Evolutionary conservation across 2,329 filamentous ascomycete genomes (phyloP).

Genomic region (Sporothrix pseudoabietina): DNA sequence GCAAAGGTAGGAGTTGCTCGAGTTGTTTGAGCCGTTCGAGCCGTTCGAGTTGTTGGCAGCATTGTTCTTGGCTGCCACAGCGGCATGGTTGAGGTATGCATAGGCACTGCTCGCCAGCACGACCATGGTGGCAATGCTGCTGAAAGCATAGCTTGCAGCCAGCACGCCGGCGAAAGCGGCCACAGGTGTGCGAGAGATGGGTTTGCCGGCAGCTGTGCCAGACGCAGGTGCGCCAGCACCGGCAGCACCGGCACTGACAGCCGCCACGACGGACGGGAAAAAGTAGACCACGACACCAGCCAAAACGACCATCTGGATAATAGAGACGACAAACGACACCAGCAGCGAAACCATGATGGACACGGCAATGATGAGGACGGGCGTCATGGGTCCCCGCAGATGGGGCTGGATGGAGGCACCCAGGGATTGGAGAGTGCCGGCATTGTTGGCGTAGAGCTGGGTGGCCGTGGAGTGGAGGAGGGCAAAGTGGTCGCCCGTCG

Average conservation of each 20-base stretch:
- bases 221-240: neutral
- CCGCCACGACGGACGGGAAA: slow-evolving; percentile 17
- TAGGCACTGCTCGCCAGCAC: slow-evolving; percentile 26
- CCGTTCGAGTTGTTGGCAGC: neutral
- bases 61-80: neutral
- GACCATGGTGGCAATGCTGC: slow-evolving; percentile 19
- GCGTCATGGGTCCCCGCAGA: slow-evolving; percentile 24
- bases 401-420: slow-evolving; percentile 11
- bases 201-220: neutral
- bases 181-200: neutral
- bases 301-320: slow-evolving; percentile 17
- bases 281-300: slow-evolving; percentile 15
- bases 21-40: neutral
- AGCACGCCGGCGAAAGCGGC: slow-evolving; percentile 20
- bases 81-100: slow-evolving; percentile 5
- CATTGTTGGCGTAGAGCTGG: slow-evolving; percentile 12
- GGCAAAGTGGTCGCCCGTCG: slow-evolving; percentile 1
- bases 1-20: neutral
- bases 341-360: slow-evolving; percentile 13
- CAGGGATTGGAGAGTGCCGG: neutral
- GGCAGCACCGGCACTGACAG: neutral
- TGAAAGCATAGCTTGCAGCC: slow-evolving; percentile 18
- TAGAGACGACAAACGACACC: slow-evolving; percentile 20
- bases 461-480: slow-evolving; percentile 19
- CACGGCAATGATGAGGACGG: slow-evolving; percentile 16